phyloP scores from a whole-genome alignment of 495 filamentous ascomycete species.

The Trichoderma reesei region DNA sequence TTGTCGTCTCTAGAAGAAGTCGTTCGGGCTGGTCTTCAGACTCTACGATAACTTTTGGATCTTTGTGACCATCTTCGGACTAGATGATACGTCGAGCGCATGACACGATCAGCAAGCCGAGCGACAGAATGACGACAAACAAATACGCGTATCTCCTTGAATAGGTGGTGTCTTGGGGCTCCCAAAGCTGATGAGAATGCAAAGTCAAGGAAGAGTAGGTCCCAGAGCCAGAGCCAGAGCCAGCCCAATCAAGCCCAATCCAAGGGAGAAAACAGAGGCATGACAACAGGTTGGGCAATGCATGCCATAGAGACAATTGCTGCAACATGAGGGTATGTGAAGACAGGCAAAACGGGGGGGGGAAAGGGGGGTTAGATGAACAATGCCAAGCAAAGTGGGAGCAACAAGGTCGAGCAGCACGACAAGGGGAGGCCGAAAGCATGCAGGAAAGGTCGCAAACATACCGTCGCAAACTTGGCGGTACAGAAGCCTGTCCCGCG shows the following conservation, averaged over 20 bases:
- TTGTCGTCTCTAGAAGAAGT: constrained; percentile 76
- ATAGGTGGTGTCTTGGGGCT: not conserved
- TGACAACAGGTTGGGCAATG: not conserved
- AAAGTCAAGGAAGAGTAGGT: too few species aligned
- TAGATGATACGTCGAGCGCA: constrained; percentile 12
- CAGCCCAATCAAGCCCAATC: not conserved
- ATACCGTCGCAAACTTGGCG: constrained; percentile 66
- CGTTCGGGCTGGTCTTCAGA: constrained; percentile 85
- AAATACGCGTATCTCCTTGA: not conserved
- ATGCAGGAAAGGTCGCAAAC: constrained; percentile 24
- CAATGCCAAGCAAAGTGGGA: too few species aligned
- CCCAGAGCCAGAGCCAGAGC: not conserved
- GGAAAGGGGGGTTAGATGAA: not conserved
- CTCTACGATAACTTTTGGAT: constrained; percentile 80
- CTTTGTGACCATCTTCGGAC: constrained; percentile 45
- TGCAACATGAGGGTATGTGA: not conserved
- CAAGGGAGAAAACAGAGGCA: not conserved
- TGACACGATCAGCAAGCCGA: constrained; percentile 1
- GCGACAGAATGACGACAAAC: not conserved
- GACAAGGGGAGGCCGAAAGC: not conserved
- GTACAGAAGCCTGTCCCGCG: constrained; percentile 93
- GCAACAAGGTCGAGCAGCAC: constrained; percentile 15
- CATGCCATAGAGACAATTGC: too few species aligned
- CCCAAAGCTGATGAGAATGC: not conserved
- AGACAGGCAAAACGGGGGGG: not conserved